These are phyloP conservation scores for Podospora bellae-mahoneyi DNA, from an alignment of 495 filamentous ascomycete genomes.

Conservation along the genomic window DNA sequence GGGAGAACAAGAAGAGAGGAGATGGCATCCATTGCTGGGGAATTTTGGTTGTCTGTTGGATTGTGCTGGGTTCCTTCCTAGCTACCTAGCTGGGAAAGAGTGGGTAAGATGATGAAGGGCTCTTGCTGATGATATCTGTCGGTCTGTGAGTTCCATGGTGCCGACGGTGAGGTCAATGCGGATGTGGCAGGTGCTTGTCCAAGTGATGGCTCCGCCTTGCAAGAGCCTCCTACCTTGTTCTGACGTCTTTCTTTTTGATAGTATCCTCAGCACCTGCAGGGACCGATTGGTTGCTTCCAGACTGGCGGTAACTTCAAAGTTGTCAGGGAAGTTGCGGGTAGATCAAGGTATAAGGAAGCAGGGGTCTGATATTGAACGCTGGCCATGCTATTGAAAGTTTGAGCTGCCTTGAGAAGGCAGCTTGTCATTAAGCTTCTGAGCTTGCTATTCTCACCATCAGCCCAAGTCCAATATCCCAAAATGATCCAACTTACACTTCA, in stretches of 20 bases:
- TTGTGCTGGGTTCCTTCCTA: not conserved
- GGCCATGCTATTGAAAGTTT: not conserved
- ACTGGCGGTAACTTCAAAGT: not conserved
- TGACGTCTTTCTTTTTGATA: not conserved
- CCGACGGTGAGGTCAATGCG: not conserved
- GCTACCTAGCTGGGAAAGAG: not conserved
- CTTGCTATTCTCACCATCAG: conserved; percentile 19
- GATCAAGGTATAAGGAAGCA: not conserved
- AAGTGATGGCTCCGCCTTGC: not conserved
- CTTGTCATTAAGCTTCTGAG: conserved; percentile 19
- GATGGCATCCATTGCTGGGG: not conserved
- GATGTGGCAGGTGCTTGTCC: not conserved
- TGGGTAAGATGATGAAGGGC: not conserved
- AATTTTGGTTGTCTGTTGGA: not conserved
- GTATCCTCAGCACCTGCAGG: not conserved
- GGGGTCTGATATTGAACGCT: not conserved
- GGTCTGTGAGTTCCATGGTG: not conserved
- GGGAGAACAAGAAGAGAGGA: not conserved
- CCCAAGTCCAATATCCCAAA: not conserved
- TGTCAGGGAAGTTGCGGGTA: not conserved
- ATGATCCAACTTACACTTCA: conserved; percentile 15
- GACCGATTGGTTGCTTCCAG: not conserved
- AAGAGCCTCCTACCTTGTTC: not conserved
- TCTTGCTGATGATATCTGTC: not conserved
- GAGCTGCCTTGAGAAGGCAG: not conserved